Conservation (phyloP, 2,329 filamentous ascomycete genomes). For the Talaromyces sp. region DNA sequence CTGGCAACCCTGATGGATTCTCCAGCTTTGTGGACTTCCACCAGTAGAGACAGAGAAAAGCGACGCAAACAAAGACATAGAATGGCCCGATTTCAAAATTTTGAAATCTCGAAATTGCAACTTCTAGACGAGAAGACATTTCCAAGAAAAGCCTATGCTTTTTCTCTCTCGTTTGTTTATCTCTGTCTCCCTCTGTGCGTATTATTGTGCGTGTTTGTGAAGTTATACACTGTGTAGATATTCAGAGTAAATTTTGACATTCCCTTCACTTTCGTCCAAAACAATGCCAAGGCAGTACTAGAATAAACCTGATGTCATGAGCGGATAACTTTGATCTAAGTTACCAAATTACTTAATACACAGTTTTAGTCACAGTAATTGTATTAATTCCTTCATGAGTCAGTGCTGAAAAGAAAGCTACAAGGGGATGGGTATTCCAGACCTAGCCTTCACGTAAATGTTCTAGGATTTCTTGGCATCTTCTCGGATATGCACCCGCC, state of each 20-base stretch:
- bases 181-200: background rate
- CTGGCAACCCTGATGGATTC: constrained; percentile 1
- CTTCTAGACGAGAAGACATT: background rate
- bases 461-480: background rate
- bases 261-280: background rate
- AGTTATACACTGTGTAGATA: constrained; percentile 1
- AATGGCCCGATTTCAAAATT: background rate
- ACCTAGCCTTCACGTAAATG: background rate
- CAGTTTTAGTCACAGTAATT: background rate
- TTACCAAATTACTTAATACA: background rate
- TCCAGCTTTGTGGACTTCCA: constrained; percentile 1
- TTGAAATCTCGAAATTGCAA: background rate
- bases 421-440: background rate
- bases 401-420: background rate
- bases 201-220: background rate
- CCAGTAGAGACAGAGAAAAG: background rate
- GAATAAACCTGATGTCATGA: background rate
- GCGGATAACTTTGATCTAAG: background rate
- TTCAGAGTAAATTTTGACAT: background rate
- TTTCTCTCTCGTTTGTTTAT: background rate
- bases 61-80: background rate
- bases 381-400: background rate
- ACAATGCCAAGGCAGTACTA: background rate
- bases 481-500: background rate
- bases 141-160: background rate